phyloP scores from a whole-genome alignment of 2,329 filamentous ascomycete species.

The Xylaria sp. region DNA sequence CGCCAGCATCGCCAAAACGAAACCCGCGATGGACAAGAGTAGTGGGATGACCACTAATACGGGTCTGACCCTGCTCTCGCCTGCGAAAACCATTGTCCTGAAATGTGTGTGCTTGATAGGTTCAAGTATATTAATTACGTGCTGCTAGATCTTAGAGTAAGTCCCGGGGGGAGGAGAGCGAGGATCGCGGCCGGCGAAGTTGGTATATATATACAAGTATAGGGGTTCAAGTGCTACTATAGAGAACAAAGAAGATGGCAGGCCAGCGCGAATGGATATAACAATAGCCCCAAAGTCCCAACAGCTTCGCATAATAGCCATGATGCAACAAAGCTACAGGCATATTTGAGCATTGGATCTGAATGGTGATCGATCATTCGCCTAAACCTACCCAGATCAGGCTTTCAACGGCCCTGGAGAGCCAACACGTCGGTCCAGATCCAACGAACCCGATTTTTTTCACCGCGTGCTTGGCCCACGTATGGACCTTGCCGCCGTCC shows the following conservation, averaged over 20 bases:
- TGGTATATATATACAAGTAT: background rate
- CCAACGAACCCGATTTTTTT: slow-evolving; percentile 7
- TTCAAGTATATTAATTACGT: background rate
- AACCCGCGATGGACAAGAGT: slow-evolving; percentile 39
- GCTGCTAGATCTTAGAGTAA: background rate
- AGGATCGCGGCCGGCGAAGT: background rate
- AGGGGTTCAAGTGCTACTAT: background rate
- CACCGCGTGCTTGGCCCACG: slow-evolving; percentile 16
- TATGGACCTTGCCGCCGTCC: slow-evolving; percentile 4
- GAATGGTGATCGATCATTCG: slow-evolving; percentile 5
- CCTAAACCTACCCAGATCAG: background rate
- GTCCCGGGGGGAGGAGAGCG: background rate
- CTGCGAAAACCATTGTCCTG: slow-evolving; percentile 6
- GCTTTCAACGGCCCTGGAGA: slow-evolving; percentile 1
- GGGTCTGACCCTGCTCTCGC: slow-evolving; percentile 18
- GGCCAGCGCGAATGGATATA: background rate
- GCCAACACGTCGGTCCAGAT: slow-evolving; percentile 10
- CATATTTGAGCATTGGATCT: background rate
- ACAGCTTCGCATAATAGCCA: background rate
- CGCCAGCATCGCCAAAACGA: slow-evolving; percentile 41
- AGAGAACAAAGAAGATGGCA: background rate
- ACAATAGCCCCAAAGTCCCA: background rate
- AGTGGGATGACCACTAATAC: slow-evolving; percentile 35
- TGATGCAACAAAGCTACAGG: slow-evolving; percentile 2
- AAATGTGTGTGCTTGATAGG: background rate